These are phyloP conservation scores for Mycena vitilis DNA, from an alignment of 768 basidiomycete species.

Conservation along the genomic window DNA sequence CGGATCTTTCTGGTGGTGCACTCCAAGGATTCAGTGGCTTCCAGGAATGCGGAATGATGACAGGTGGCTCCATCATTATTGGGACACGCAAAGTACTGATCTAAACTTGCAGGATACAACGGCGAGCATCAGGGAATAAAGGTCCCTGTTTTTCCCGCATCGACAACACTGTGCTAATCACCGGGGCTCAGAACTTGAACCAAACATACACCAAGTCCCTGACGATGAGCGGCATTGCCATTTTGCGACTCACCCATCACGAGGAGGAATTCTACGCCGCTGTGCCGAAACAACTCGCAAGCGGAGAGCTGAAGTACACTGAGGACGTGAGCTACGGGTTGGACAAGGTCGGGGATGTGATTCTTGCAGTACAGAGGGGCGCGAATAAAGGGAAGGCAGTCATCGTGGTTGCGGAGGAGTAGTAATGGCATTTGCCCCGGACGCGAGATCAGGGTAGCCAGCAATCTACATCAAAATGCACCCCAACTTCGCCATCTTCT, in stretches of 20 bases:
- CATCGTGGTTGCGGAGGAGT: neutral
- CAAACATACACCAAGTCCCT: neutral
- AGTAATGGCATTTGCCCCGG: too few species aligned
- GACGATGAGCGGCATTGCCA: neutral
- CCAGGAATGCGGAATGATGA: conserved; percentile 57
- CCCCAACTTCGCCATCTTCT: too few species aligned
- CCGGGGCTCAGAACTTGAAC: neutral
- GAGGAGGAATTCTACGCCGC: neutral
- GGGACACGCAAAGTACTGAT: too few species aligned
- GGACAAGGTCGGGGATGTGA: neutral
- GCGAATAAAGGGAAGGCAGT: neutral
- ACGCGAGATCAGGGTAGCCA: too few species aligned
- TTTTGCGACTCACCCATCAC: neutral
- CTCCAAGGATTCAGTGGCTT: neutral
- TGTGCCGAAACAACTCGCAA: neutral
- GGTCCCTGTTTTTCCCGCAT: neutral
- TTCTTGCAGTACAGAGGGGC: neutral
- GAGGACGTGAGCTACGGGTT: neutral
- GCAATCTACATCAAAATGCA: too few species aligned
- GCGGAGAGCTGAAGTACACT: neutral
- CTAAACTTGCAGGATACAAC: neutral
- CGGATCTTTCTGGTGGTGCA: neutral
- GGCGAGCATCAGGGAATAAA: neutral
- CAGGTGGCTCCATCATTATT: conserved; percentile 17
- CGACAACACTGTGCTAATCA: too few species aligned